Evolutionary conservation across 441 rosid species (phyloP).

Genomic region (Mallotus japonicus): DNA sequence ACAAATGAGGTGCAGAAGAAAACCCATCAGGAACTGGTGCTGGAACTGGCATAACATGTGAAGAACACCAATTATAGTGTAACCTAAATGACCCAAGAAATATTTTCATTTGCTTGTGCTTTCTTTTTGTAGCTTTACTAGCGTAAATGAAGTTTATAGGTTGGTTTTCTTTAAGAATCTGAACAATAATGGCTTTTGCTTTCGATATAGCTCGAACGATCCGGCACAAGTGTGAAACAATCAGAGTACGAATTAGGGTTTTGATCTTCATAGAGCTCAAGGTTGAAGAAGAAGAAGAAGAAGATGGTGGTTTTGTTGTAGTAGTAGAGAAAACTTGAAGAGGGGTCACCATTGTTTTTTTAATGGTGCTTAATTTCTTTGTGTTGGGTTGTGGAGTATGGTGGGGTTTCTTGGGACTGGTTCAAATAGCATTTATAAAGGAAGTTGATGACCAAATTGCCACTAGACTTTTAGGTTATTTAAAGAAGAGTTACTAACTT

Average conservation of each 20-base stretch:
- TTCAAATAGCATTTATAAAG: slow-evolving; percentile 29
- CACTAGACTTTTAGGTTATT: slow-evolving; percentile 42
- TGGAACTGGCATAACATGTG: slow-evolving; percentile 69
- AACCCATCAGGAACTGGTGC: slow-evolving; percentile 50
- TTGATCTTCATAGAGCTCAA: slow-evolving; percentile 56
- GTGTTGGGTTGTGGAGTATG: background rate
- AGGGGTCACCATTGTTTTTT: slow-evolving; percentile 35
- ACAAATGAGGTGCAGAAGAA: slow-evolving; percentile 34
- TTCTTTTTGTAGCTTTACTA: slow-evolving; percentile 32
- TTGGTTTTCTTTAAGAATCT: slow-evolving; percentile 46
- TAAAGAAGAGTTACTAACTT: slow-evolving; percentile 32
- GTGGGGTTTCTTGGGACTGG: slow-evolving; percentile 17
- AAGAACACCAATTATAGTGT: slow-evolving; percentile 92
- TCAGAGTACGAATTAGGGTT: slow-evolving; percentile 49
- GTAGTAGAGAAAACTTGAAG: slow-evolving; percentile 38
- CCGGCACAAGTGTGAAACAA: slow-evolving; percentile 51
- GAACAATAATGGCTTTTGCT: slow-evolving; percentile 50
- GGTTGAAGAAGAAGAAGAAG: slow-evolving; percentile 41
- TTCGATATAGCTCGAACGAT: slow-evolving; percentile 50
- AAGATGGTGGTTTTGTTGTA: slow-evolving; percentile 19
- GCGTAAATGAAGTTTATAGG: slow-evolving; percentile 32
- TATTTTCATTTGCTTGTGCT: slow-evolving; percentile 37
- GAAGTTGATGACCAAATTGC: slow-evolving; percentile 36
- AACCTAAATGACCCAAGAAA: slow-evolving; percentile 77
- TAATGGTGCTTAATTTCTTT: slow-evolving; percentile 1